Percentiles rank a stretch among this genome's conserved stretches.
Evolutionary conservation across 495 filamentous ascomycete genomes (phyloP).

Genomic region (Viridothelium virens): DNA sequence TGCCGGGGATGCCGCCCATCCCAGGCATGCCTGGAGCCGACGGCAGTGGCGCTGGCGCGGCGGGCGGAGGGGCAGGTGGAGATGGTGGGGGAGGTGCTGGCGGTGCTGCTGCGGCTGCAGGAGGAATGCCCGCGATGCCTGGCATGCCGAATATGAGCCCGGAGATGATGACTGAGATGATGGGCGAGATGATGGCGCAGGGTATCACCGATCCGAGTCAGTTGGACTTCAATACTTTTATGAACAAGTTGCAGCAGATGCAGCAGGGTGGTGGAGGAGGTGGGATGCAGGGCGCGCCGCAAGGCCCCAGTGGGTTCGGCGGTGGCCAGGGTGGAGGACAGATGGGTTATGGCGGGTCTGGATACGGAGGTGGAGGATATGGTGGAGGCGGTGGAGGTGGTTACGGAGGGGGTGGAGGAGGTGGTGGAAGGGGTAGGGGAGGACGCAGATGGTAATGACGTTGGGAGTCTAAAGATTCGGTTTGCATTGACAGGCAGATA

Average conservation of each 20-base stretch:
- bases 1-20: conserved; percentile 60
- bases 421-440: conserved; percentile 25
- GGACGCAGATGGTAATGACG: conserved; percentile 20
- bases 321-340: conserved; percentile 13
- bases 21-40: conserved; percentile 31
- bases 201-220: conserved; percentile 69
- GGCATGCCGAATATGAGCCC: conserved; percentile 57
- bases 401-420: conserved; percentile 26
- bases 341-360: conserved; percentile 17
- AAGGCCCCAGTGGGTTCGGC: conserved; percentile 3
- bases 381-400: conserved; percentile 19
- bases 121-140: conserved; percentile 49
- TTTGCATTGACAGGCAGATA: neutral
- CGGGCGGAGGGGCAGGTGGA: conserved; percentile 14
- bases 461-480: too few species aligned
- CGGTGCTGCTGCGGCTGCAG: conserved; percentile 27
- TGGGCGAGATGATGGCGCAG: conserved; percentile 72
- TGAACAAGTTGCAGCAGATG: conserved; percentile 24
- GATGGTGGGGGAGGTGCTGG: conserved; percentile 30
- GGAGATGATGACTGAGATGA: conserved; percentile 50
- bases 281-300: conserved; percentile 15
- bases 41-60: conserved; percentile 29
- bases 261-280: conserved; percentile 19
- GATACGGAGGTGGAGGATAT: conserved; percentile 13
- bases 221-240: conserved; percentile 50